Evolutionary conservation across 805 yeast genomes (phyloP), one percentile per base, ranked within the genome.

Genomic region (Candida tibetensis): DNA sequence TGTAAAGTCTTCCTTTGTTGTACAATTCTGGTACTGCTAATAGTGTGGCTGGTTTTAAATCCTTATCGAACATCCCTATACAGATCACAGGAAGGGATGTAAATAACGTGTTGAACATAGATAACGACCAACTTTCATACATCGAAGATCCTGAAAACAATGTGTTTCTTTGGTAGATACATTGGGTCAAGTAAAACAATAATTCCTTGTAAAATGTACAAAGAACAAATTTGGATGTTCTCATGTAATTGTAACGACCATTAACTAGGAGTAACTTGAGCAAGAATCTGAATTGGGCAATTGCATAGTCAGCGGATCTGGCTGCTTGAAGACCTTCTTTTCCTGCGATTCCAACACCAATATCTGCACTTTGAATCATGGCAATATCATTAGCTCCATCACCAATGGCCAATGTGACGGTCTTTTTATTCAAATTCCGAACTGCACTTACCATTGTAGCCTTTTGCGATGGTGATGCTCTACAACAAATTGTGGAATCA

Each of bases 311-410:
- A 0, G 99, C 98, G 60, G 95, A 83, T 60, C 99, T 77, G 0
- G 99, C 97, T 8, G 99, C 99, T 64, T 93, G 99, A 88, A 90
- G 89, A 49, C 99, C 99, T 66, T 93, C 99, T 91, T 89, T 84
- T 48, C 99, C 99, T 63, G 95, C 86, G 46, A 93, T 95, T 58
- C 99, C 99, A 17, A 93, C 96, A 46, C 99, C 99, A 37, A 93
- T 96, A 61, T 93, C 98, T 0, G 99, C 99, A 12, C 99, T 98
- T 63, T 93, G 99, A 48, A 93, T 93, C 99, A 93, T 93, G 26
- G 95, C 84, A 28, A 93, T 99, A 66, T 93, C 99, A 57, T 93
- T 93, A 2, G 99, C 99, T 55, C 99, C 99, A 64, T 93, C 99
- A 30, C 99, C 99, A 56, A 93, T 85, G 0, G 99, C 99, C 44